phyloP scores from a whole-genome alignment of 305 asterid genomes.

The Fraxinus paxiana region DNA sequence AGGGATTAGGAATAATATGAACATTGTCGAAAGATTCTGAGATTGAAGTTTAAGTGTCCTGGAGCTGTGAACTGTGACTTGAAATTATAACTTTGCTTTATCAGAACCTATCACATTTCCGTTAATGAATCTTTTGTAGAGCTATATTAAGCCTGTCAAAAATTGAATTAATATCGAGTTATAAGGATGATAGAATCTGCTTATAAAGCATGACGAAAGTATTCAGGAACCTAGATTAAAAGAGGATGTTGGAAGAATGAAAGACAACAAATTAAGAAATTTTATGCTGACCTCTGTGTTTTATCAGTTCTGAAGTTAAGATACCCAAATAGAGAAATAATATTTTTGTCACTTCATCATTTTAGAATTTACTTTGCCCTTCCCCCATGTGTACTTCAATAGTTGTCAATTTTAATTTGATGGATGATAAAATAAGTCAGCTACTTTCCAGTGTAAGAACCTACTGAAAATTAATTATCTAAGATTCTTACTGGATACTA shows the following conservation, averaged over 20 bases:
- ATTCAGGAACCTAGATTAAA: slow-evolving; percentile 2
- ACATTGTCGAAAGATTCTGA: slow-evolving; percentile 11
- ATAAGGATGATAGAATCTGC: slow-evolving; percentile 2
- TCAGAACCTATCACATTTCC: not conserved
- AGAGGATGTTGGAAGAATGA: not conserved
- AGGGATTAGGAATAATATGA: not conserved
- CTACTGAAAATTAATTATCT: not conserved
- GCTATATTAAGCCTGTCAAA: slow-evolving; percentile 5
- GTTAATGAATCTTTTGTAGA: not conserved
- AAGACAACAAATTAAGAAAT: not conserved
- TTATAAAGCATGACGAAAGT: slow-evolving; percentile 7
- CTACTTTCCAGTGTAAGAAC: not conserved
- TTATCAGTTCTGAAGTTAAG: not conserved
- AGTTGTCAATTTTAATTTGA: not conserved
- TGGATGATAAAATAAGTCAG: not conserved
- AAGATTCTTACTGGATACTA: slow-evolving; percentile 9
- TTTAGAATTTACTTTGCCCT: slow-evolving; percentile 5
- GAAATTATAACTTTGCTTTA: not conserved
- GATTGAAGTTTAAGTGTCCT: slow-evolving; percentile 9
- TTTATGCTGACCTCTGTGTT: not conserved
- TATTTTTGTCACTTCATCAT: not conserved
- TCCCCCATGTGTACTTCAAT: slow-evolving; percentile 1
- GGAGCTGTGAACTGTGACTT: slow-evolving; percentile 8
- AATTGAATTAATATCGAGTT: not conserved
- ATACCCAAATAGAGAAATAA: not conserved